Base-by-base conservation (phyloP, 345 rosid species). In the Microcos paniculata region DNA sequence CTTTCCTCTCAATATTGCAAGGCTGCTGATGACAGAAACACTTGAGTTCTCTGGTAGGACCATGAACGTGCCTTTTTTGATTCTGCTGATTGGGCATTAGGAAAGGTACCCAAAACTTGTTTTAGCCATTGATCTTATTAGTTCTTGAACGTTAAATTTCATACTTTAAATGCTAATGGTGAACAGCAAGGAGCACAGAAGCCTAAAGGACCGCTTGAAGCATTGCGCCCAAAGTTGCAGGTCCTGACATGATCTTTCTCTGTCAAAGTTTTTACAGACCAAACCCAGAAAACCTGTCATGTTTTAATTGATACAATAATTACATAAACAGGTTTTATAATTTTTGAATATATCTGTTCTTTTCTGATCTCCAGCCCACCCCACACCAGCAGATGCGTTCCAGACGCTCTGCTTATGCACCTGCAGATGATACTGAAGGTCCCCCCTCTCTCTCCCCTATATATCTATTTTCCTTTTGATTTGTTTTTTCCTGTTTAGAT, bases 51-150 rank as follows among this genome's bases (percentile, higher is more conserved):
- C 18, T 83, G 61, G 30, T 80, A 91, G 97, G 96, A 92, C 78
- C 97, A 92, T 59, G 97, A 94, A 56, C 96, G 84, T 0, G 98
- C 98, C 1, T 94, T 89, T 69, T 94, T 94, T 53, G 93, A 92
- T 82, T 94, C 98, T 4, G 98, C 98, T 33, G 98, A 94, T 81
- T 94, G 98, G 98, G 98, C 98, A 24, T 59, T 94, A 72, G 92
- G 87, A 80, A 91, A 94, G 95, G 98, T 94, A 76, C 69, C 13
- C 15, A 51, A 70, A 14, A 23, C 75, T 42, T 28, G 59, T 75
- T 28, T 35, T 14, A 11, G 13, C 16, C 67, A 45, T 67, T 4
- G 24, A 58, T 26, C 46, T 66, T n/a, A 40, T 3, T 67, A 1
- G n/a, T 58, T 26, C 38, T 66, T n/a, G 40, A 59, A 19, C 56